Percentiles rank a stretch among this genome's conserved stretches.
These are phyloP conservation scores for Fraxinus anomala DNA, from an alignment of 257 asterid species.

Conservation along the genomic window DNA sequence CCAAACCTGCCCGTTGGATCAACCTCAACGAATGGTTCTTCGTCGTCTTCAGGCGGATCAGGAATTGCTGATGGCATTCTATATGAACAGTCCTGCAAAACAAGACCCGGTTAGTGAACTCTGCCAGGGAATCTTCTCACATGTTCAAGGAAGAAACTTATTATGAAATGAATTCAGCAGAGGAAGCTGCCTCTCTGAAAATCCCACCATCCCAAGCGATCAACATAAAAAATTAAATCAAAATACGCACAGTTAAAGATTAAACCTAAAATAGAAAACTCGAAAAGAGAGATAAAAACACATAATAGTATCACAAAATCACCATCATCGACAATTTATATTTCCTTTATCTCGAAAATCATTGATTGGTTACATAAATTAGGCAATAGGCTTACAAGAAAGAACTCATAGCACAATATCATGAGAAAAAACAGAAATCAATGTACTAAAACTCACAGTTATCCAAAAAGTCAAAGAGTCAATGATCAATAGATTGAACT, in stretches of 20 bases:
- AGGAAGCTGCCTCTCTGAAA: neutral
- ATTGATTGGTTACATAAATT: no score
- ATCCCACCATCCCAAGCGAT: neutral
- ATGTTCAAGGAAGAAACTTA: no score
- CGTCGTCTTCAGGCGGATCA: neutral
- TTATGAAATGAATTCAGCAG: neutral
- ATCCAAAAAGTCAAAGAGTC: neutral
- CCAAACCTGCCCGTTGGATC: conserved; percentile 34
- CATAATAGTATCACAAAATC: neutral
- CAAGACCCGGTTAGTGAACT: neutral
- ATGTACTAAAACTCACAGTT: neutral
- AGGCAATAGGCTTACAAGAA: neutral
- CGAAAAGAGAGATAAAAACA: neutral
- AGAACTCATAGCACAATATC: neutral
- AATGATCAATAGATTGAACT: neutral
- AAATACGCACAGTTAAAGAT: neutral
- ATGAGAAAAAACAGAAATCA: neutral
- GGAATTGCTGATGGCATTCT: neutral
- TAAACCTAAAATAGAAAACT: neutral
- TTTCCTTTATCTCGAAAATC: neutral
- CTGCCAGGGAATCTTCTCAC: no score
- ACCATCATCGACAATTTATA: neutral
- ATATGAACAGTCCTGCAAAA: neutral
- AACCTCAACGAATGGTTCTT: conserved; percentile 27
- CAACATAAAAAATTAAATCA: neutral